These are phyloP conservation scores for Backusella morwellensis DNA, from an alignment of 192 early-diverging fungal species.

Conservation along the genomic window DNA sequence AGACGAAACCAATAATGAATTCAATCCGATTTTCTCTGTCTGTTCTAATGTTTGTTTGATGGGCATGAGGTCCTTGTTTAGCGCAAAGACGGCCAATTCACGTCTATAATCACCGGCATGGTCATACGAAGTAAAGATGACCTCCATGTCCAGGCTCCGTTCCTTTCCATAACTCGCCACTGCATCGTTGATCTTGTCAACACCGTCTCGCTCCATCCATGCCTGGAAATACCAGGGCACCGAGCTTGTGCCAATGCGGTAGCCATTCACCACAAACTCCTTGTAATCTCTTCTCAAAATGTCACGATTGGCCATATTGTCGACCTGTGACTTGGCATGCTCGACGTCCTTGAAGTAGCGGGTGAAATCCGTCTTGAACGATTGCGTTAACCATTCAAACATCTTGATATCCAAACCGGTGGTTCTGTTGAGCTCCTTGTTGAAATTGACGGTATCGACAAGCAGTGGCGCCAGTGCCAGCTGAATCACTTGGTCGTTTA, in stretches of 20 bases:
- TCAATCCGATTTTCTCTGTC: slow-evolving; percentile 17
- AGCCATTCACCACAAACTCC: slow-evolving; percentile 48
- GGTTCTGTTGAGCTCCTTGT: slow-evolving; percentile 47
- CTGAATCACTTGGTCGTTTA: slow-evolving; percentile 35
- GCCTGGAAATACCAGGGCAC: slow-evolving; percentile 50
- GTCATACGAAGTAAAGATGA: slow-evolving; percentile 61
- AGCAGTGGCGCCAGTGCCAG: slow-evolving; percentile 62
- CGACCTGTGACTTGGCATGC: slow-evolving; percentile 49
- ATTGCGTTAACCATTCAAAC: slow-evolving; percentile 33
- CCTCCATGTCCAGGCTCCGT: slow-evolving; percentile 46
- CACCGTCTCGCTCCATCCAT: slow-evolving; percentile 49
- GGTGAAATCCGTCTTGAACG: background rate
- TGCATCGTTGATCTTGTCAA: slow-evolving; percentile 25
- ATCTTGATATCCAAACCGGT: slow-evolving; percentile 45
- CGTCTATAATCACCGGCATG: slow-evolving; percentile 53
- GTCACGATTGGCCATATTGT: slow-evolving; percentile 44
- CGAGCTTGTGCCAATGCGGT: slow-evolving; percentile 60
- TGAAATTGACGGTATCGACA: slow-evolving; percentile 64
- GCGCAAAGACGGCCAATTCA: slow-evolving; percentile 52
- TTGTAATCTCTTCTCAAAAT: slow-evolving; percentile 77
- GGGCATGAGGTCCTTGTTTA: slow-evolving; percentile 8
- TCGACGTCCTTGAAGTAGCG: slow-evolving; percentile 47
- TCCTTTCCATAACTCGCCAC: slow-evolving; percentile 38
- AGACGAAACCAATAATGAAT: background rate
- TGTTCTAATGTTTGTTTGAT: slow-evolving; percentile 38